Conservation (phyloP, 345 rosid species). For the Salix purpurea region DNA sequence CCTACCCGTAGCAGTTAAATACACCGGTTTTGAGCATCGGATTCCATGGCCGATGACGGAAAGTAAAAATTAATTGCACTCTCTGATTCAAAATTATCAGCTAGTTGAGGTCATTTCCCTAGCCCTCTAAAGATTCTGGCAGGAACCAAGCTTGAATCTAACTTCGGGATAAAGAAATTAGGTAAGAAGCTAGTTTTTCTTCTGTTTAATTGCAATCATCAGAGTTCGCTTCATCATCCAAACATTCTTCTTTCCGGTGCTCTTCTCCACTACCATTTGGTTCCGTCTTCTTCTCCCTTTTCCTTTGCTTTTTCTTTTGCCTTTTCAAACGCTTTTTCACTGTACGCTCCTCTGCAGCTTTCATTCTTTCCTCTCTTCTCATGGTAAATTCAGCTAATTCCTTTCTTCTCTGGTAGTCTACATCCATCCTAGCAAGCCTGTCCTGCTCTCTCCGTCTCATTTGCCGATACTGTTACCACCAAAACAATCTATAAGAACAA, state of each 20-base stretch:
- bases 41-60: neutral
- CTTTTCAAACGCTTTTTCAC: slow-evolving; percentile 81
- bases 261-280: slow-evolving; percentile 37
- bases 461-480: slow-evolving; percentile 63
- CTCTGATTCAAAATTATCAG: no score
- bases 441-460: slow-evolving; percentile 95
- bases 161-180: neutral
- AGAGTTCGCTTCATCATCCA: slow-evolving; percentile 40
- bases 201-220: slow-evolving; percentile 41
- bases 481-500: neutral
- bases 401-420: slow-evolving; percentile 72
- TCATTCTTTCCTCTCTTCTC: slow-evolving; percentile 82
- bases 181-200: neutral
- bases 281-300: slow-evolving; percentile 62
- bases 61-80: neutral
- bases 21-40: neutral
- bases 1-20: neutral
- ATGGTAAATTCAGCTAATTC: slow-evolving; percentile 58
- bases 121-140: neutral
- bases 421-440: slow-evolving; percentile 83
- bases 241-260: slow-evolving; percentile 41
- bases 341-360: slow-evolving; percentile 76
- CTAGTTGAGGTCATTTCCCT: neutral
- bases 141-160: neutral
- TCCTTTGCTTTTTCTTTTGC: slow-evolving; percentile 75